A percentile compares a stretch with the other conserved stretches of the same genome.
Conservation (phyloP, 2,329 filamentous ascomycete species). For the Apiospora kogelbergensis region DNA sequence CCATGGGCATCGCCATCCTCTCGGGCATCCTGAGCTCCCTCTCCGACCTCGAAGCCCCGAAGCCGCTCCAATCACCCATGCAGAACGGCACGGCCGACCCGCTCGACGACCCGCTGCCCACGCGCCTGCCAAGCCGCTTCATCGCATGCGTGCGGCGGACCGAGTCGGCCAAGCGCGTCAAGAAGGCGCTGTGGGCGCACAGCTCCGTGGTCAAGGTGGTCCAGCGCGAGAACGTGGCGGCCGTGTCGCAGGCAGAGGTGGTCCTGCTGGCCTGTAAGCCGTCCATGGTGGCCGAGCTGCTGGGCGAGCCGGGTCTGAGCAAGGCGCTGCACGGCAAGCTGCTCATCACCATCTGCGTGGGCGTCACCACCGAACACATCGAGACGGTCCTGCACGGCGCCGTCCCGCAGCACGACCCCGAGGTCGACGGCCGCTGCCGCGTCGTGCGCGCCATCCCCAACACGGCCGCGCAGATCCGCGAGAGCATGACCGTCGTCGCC, state of each 20-base stretch:
- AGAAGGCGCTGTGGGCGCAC: conserved; percentile 64
- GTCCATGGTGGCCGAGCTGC: conserved; percentile 67
- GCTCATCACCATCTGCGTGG: conserved; percentile 78
- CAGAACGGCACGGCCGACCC: conserved; percentile 44
- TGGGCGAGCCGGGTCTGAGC: conserved; percentile 66
- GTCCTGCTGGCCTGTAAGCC: conserved; percentile 82
- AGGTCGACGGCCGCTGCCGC: conserved; percentile 52
- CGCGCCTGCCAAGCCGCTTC: conserved; percentile 69
- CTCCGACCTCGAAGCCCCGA: conserved; percentile 47
- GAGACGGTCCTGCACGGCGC: conserved; percentile 61
- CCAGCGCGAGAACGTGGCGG: conserved; percentile 69
- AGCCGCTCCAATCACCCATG: conserved; percentile 42
- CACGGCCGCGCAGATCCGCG: conserved; percentile 74
- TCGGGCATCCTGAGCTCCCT: conserved; percentile 76
- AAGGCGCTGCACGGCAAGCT: conserved; percentile 77
- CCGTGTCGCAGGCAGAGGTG: conserved; percentile 68
- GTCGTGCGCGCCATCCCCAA: conserved; percentile 84
- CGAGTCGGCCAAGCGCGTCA: conserved; percentile 69
- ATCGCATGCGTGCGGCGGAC: conserved; percentile 75
- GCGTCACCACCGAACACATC: conserved; percentile 70
- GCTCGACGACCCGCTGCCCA: conserved; percentile 45
- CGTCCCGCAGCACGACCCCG: conserved; percentile 45
- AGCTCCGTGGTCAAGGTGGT: conserved; percentile 63
- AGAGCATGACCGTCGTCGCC: conserved; percentile 81
- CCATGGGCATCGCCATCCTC: conserved; percentile 83